Conservation (phyloP, 306 rosid species). For the Cucurbita pepo region DNA sequence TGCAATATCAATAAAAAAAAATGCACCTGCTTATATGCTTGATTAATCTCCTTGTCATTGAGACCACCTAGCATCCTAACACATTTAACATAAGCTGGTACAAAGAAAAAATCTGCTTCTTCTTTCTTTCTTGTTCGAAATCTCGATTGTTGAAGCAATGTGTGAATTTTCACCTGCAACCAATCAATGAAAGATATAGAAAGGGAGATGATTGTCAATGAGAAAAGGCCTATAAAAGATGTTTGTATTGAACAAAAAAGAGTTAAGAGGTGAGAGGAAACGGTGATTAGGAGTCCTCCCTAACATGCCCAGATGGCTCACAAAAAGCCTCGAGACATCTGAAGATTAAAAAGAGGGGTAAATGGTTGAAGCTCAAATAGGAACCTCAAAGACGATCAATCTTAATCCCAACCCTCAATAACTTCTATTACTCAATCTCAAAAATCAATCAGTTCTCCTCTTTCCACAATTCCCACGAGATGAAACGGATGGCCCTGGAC, state of each 20-base stretch:
- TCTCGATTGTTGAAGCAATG: slow-evolving; percentile 45
- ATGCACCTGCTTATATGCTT: slow-evolving; percentile 45
- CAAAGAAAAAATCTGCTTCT: slow-evolving; percentile 86
- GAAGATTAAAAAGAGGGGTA: not conserved
- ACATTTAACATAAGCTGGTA: slow-evolving; percentile 78
- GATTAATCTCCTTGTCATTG: slow-evolving; percentile 68
- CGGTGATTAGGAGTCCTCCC: not conserved
- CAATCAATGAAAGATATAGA: not conserved
- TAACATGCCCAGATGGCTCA: not conserved
- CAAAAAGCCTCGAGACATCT: not conserved
- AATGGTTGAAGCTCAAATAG: not conserved
- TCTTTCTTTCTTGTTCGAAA: slow-evolving; percentile 60
- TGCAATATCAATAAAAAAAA: not conserved
- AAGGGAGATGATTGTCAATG: not conserved
- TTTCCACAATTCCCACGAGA: not conserved
- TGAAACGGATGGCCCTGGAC: not conserved
- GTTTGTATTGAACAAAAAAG: not conserved
- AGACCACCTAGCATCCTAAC: slow-evolving; percentile 88
- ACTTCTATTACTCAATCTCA: not conserved
- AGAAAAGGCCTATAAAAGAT: not conserved
- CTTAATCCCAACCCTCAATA: not conserved
- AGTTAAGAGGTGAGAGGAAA: not conserved
- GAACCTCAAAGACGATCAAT: not conserved
- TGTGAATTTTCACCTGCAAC: slow-evolving; percentile 84
- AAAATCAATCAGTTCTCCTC: not conserved